Evolutionary conservation across 2,329 filamentous ascomycete species (phyloP).

Genomic region (Neoarthrinium moseri): DNA sequence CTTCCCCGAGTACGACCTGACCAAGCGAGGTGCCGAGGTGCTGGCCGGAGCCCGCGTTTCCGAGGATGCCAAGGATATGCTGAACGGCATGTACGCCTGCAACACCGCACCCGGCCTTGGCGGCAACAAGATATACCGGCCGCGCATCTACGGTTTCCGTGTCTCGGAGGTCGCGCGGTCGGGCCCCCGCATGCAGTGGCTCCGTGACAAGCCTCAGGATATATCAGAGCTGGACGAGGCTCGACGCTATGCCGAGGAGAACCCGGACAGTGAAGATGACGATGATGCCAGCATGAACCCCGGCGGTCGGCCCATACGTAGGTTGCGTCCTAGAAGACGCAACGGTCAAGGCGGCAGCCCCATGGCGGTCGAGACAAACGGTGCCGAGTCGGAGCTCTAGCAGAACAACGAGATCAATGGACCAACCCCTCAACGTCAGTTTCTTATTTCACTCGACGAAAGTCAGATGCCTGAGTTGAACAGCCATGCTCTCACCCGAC

Average conservation of each 20-base stretch:
- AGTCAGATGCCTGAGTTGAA: not conserved
- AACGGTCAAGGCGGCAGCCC: slow-evolving; percentile 57
- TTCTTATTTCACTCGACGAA: not conserved
- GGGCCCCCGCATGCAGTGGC: slow-evolving; percentile 95
- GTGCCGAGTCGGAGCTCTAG: slow-evolving; percentile 55
- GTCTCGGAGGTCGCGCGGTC: slow-evolving; percentile 88
- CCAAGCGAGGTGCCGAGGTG: slow-evolving; percentile 65
- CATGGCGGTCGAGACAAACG: slow-evolving; percentile 56
- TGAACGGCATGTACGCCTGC: slow-evolving; percentile 83
- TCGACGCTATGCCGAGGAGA: slow-evolving; percentile 50
- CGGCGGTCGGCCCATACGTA: slow-evolving; percentile 38
- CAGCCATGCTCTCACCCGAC: not conserved
- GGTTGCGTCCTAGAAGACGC: slow-evolving; percentile 41
- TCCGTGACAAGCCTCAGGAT: slow-evolving; percentile 79
- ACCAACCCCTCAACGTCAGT: not conserved
- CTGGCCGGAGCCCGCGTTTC: slow-evolving; percentile 40
- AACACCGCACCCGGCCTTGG: slow-evolving; percentile 91
- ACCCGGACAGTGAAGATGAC: slow-evolving; percentile 55
- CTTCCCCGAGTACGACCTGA: slow-evolving; percentile 92
- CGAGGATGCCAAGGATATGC: slow-evolving; percentile 48
- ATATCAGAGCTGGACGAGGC: slow-evolving; percentile 83
- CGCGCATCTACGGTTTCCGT: slow-evolving; percentile 93
- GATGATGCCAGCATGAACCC: slow-evolving; percentile 51
- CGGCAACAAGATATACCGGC: slow-evolving; percentile 81
- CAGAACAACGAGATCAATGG: slow-evolving; percentile 8